Base-by-base conservation (phyloP, 1,284 basidiomycete genomes). In the Apiotrichum montevideense region DNA sequence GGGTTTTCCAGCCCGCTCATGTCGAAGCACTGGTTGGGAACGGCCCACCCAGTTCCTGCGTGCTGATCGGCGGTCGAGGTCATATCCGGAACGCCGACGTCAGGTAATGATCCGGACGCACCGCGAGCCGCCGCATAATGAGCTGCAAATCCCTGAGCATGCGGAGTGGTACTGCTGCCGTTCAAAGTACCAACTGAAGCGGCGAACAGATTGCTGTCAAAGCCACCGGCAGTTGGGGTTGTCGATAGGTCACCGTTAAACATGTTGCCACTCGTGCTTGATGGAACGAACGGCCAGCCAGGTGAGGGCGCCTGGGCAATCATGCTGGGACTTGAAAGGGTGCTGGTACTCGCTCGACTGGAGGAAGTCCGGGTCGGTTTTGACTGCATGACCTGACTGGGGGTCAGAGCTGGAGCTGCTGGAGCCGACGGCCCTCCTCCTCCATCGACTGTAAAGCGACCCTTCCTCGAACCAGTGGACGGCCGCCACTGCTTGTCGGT, bases 371-470 rank as follows among this genome's bases (percentile, higher is more conserved):
- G 46, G 14, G 37, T 48, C 35, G 37, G 4, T 13, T 39, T 50
- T 21, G 42, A 7, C 42, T 53, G 54, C 11, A 44, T 45, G 3
- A 62, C 46, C 14, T 63, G 63, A 48, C 66, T 66, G 6, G 66
- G 63, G 14, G 58, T 60, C 10, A 58, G 57, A 8, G 63, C 57
- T 1, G 63, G 63, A 10, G 62, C 55, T 5, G 64, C 55, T 2
- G 43, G 47, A 29, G 29, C 29, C 14, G 34, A 6, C 6, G 29
- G 8, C 0, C 33, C 29, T 3, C 68, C 70, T 21, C 73, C 74
- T 33, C 64, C 63, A 59, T 76, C 74, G 43, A 74, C 72, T 6
- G 74, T 74, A 60, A 75, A 75, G 10, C 72, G 67, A 3, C 73
- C 74, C 62, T 74, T 74, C 59, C 72, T 71, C 35, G 63, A 61